Evolutionary conservation across 2,329 filamentous ascomycete species (phyloP).

Genomic region (Beauveria brongniartii): DNA sequence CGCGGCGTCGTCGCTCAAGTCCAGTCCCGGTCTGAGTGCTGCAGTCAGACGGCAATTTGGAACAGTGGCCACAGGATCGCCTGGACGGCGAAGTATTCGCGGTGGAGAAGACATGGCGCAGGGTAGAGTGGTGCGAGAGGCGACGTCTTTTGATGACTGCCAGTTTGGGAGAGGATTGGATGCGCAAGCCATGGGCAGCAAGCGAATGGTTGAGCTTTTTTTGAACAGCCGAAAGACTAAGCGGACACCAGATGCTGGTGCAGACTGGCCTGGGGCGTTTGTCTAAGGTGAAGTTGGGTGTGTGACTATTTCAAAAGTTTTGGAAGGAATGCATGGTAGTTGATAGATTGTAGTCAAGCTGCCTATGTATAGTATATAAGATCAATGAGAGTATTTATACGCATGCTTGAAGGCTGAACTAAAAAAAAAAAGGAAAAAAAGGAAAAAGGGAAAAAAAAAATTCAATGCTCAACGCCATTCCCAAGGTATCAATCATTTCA

Average conservation of each 20-base stretch:
- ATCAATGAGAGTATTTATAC: constrained; percentile 8
- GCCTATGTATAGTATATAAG: constrained; percentile 3
- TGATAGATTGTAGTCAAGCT: constrained; percentile 4
- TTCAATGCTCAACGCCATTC: constrained; percentile 5
- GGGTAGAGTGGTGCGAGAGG: constrained; percentile 1
- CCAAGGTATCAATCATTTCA: constrained; percentile 10
- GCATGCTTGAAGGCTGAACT: background rate
- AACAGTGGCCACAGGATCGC: constrained; percentile 8
- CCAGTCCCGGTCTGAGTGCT: constrained; percentile 21
- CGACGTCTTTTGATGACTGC: constrained; percentile 11
- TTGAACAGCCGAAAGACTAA: constrained; percentile 38
- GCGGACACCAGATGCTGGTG: constrained; percentile 10
- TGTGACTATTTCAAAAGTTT: background rate
- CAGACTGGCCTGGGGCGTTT: constrained; percentile 17
- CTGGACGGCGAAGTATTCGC: constrained; percentile 4
- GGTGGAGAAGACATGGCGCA: background rate
- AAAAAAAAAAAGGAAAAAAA: background rate
- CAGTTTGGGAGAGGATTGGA: constrained; percentile 17
- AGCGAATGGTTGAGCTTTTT: constrained; percentile 47
- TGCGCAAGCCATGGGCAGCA: constrained; percentile 34
- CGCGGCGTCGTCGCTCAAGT: constrained; percentile 19
- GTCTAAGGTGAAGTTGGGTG: constrained; percentile 16
- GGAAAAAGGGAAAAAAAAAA: background rate
- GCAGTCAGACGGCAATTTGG: constrained; percentile 14
- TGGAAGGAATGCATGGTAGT: background rate